Conservation (phyloP, 495 filamentous ascomycete genomes). For the Aspergillus bridgeri region DNA sequence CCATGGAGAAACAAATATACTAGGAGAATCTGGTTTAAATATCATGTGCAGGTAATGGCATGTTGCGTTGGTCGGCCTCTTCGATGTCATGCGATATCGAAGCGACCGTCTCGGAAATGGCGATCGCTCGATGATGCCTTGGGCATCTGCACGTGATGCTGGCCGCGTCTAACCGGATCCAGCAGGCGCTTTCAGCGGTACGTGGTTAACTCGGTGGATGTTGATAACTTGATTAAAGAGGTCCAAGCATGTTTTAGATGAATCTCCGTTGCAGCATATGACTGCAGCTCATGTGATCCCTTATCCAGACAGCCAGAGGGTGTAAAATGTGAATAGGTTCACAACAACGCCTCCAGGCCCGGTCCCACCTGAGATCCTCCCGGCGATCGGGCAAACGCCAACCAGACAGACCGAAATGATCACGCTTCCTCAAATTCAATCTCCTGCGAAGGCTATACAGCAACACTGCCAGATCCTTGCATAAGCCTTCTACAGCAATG, state of each 20-base stretch:
- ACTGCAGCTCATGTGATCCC: not conserved
- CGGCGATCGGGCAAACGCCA: not conserved
- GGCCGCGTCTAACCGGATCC: not conserved
- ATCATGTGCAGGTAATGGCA: not conserved
- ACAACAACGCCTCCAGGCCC: not conserved
- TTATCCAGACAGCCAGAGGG: not conserved
- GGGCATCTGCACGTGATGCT: conserved; percentile 4
- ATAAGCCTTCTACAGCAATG: not conserved
- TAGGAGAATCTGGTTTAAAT: not conserved
- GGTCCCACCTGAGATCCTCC: not conserved
- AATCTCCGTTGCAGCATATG: too few species aligned
- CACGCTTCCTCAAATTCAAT: not conserved
- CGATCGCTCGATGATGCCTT: not conserved
- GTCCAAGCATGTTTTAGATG: not conserved
- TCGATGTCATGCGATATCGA: not conserved
- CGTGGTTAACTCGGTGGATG: too few species aligned
- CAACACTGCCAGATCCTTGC: not conserved
- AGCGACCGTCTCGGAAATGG: conserved; percentile 8
- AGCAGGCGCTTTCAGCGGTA: not conserved
- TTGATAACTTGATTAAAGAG: too few species aligned
- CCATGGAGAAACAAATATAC: conserved; percentile 3
- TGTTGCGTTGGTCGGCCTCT: not conserved
- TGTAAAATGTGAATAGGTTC: not conserved
- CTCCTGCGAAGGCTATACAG: not conserved
- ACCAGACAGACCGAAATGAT: not conserved